Evolutionary conservation across 768 basidiomycete genomes (phyloP).

Genomic region (Leucosporidium creatinivorum): DNA sequence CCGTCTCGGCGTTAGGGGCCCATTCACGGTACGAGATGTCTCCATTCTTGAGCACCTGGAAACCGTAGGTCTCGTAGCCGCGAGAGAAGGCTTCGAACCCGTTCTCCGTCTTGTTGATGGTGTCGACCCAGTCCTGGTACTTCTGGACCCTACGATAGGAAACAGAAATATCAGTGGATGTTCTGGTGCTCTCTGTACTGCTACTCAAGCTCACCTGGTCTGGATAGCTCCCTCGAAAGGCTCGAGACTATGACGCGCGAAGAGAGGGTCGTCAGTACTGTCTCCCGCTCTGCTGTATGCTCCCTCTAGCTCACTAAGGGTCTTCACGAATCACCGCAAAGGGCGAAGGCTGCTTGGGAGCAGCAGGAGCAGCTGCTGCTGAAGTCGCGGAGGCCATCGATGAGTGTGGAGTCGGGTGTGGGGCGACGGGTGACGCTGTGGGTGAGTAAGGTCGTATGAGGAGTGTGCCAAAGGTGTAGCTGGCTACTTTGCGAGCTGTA

Average conservation of each 20-base stretch:
- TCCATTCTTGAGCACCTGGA: conserved; percentile 61
- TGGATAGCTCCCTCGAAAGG: conserved; percentile 41
- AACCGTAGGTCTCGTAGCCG: conserved; percentile 67
- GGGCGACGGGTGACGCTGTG: background rate
- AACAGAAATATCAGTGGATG: background rate
- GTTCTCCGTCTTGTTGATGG: conserved; percentile 55
- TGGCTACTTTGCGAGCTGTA: no score
- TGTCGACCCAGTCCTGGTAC: conserved; percentile 38
- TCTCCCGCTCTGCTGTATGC: background rate
- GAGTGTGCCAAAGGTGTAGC: no score
- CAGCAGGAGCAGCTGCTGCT: background rate
- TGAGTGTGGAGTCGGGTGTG: background rate
- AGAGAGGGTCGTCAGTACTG: no score
- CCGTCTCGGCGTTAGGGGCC: conserved; percentile 83
- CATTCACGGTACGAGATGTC: conserved; percentile 84
- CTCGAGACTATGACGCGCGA: conserved; percentile 39
- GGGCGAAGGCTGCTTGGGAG: conserved; percentile 1
- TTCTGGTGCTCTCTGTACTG: background rate
- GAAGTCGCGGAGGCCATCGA: background rate
- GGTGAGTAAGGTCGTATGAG: no score
- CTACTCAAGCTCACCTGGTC: conserved; percentile 17
- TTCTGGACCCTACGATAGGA: conserved; percentile 35
- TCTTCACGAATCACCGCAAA: conserved; percentile 40
- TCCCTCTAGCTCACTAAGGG: conserved; percentile 38
- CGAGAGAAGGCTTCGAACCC: conserved; percentile 72